These are phyloP conservation scores for Xylaria sp. DNA, from an alignment of 2,329 filamentous ascomycete species.

Conservation along the genomic window DNA sequence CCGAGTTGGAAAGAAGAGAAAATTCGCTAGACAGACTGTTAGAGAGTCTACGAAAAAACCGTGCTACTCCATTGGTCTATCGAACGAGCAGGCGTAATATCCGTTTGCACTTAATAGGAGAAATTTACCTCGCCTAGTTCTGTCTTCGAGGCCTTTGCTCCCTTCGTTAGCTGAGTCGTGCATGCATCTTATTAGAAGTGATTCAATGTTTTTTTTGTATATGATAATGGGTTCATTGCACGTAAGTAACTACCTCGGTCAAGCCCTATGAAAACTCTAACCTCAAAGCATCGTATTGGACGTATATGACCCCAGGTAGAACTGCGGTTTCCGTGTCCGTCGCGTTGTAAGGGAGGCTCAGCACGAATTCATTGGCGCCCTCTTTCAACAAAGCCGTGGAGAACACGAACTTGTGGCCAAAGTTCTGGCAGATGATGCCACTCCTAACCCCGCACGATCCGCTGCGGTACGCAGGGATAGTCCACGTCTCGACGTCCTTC, in stretches of 20 bases:
- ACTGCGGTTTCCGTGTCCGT: constrained; percentile 69
- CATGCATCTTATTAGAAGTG: too few relatives aligned
- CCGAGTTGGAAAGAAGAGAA: neutral
- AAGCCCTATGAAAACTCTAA: constrained; percentile 55
- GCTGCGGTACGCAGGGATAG: constrained; percentile 58
- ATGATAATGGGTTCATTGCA: too few relatives aligned
- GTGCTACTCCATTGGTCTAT: too few relatives aligned
- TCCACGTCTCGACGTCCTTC: constrained; percentile 51
- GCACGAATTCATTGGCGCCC: constrained; percentile 65
- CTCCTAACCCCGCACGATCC: constrained; percentile 70
- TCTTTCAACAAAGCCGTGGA: constrained; percentile 59
- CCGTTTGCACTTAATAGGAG: too few relatives aligned
- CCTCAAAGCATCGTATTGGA: constrained; percentile 73
- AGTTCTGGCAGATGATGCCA: constrained; percentile 70
- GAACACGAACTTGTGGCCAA: constrained; percentile 70
- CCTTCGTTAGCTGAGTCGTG: too few relatives aligned
- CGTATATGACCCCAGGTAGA: constrained; percentile 65
- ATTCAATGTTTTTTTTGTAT: too few relatives aligned
- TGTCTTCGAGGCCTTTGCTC: too few relatives aligned
- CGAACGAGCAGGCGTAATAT: too few relatives aligned
- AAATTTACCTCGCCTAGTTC: too few relatives aligned
- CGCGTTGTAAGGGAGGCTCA: constrained; percentile 69
- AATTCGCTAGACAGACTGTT: too few relatives aligned
- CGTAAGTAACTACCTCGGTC: constrained; percentile 3
- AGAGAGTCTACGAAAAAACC: too few relatives aligned